These are phyloP conservation scores for Berberis vulgaris DNA, from an alignment of 164 flowering plant species.

Conservation along the genomic window DNA sequence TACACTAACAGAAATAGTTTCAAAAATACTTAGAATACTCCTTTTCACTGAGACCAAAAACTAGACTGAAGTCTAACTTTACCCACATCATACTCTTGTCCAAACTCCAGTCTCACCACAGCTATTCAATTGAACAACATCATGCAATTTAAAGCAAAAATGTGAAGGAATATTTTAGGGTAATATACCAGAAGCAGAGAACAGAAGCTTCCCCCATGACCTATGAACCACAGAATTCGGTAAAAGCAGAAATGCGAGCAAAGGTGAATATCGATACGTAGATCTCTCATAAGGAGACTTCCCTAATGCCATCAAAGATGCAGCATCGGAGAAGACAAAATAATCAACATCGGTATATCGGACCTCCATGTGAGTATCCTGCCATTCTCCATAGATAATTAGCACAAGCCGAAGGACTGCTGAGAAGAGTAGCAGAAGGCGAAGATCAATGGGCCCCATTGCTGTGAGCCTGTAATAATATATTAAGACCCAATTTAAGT, in stretches of 20 bases:
- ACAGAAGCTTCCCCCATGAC: constrained; percentile 83
- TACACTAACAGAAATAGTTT: too few species aligned
- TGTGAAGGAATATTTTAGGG: background rate
- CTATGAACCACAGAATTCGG: constrained; percentile 75
- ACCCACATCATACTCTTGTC: too few species aligned
- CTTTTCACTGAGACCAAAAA: too few species aligned
- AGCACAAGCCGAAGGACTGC: constrained; percentile 48
- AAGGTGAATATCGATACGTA: constrained; percentile 81
- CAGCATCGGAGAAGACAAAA: constrained; percentile 88
- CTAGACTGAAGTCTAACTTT: too few species aligned
- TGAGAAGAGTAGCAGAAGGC: constrained; percentile 43
- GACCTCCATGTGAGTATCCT: constrained; percentile 87
- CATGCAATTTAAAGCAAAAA: too few species aligned
- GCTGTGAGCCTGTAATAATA: background rate
- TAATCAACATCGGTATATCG: constrained; percentile 90
- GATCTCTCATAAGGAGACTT: constrained; percentile 71
- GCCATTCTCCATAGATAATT: constrained; percentile 91
- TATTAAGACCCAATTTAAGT: too few species aligned
- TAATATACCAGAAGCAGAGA: constrained; percentile 74
- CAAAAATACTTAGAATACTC: too few species aligned
- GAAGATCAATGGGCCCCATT: constrained; percentile 28
- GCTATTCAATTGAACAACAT: too few species aligned
- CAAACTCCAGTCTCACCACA: too few species aligned
- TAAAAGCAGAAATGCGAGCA: constrained; percentile 68
- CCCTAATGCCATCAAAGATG: constrained; percentile 62